phyloP scores from a whole-genome alignment of 495 filamentous ascomycete genomes.

The Lindgomyces ingoldianus region DNA sequence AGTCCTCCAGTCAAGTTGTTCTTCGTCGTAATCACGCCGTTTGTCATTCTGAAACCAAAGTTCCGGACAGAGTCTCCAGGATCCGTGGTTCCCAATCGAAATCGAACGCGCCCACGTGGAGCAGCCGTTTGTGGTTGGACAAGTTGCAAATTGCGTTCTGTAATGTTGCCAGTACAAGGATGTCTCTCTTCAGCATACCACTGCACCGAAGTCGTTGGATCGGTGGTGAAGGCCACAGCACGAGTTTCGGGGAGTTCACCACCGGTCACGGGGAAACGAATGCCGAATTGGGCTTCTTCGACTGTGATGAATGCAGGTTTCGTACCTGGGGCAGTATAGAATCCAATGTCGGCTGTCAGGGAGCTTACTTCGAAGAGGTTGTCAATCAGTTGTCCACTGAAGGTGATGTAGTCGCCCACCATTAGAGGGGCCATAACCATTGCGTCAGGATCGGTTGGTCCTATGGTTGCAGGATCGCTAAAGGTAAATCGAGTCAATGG shows the following conservation, averaged over 20 bases:
- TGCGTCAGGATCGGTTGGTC: not conserved
- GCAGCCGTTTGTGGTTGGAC: not conserved
- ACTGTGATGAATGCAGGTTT: not conserved
- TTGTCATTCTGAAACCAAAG: slow-evolving; percentile 5
- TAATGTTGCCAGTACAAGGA: slow-evolving; percentile 4
- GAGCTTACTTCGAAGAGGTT: not conserved
- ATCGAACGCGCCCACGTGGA: not conserved
- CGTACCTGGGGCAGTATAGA: slow-evolving; percentile 9
- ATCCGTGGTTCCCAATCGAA: not conserved
- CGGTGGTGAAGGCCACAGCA: slow-evolving; percentile 9
- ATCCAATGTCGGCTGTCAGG: not conserved
- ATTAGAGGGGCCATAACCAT: slow-evolving; percentile 11
- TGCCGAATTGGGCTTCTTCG: slow-evolving; percentile 1
- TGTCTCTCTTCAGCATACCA: not conserved
- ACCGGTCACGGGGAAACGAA: not conserved
- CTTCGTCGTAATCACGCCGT: not conserved
- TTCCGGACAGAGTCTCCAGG: not conserved
- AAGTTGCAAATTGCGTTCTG: not conserved
- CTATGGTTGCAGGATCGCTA: not conserved
- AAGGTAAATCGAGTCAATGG: slow-evolving; percentile 2
- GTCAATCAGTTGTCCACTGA: not conserved
- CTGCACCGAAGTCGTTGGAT: slow-evolving; percentile 1
- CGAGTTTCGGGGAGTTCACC: slow-evolving; percentile 3
- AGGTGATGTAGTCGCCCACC: slow-evolving; percentile 9
- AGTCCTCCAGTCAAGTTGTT: slow-evolving; percentile 4